Evolutionary conservation across 257 asterid species (phyloP).

Genomic region (Przewalskia tangutica): DNA sequence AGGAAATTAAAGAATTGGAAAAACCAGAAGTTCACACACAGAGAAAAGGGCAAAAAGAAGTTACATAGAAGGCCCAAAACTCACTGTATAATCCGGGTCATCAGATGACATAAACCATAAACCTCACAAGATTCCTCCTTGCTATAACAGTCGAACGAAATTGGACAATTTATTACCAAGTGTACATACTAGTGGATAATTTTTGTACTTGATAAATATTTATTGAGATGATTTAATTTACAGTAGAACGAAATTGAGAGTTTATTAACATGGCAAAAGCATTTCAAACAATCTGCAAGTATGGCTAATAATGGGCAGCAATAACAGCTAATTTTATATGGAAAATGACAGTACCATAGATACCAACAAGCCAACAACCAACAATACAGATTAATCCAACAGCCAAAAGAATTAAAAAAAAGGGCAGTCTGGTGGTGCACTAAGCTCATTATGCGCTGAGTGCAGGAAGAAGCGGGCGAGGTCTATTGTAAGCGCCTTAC

Average conservation of each 20-base stretch:
- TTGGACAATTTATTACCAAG: background rate
- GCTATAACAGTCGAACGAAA: background rate
- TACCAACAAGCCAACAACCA: background rate
- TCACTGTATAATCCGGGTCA: background rate
- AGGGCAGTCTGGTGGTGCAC: too few relatives aligned
- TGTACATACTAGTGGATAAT: too few relatives aligned
- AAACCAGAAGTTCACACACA: background rate
- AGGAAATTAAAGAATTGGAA: background rate
- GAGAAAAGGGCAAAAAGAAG: background rate
- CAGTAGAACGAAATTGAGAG: background rate
- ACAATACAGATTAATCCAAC: background rate
- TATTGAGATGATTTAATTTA: too few relatives aligned
- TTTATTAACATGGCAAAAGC: background rate
- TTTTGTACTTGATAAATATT: too few relatives aligned
- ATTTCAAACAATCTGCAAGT: background rate
- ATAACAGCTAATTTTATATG: background rate
- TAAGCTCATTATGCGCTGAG: too few relatives aligned
- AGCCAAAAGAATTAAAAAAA: background rate
- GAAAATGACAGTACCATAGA: background rate
- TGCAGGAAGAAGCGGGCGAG: too few relatives aligned
- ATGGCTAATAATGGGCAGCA: background rate
- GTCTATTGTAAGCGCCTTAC: too few relatives aligned
- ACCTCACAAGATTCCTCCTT: background rate
- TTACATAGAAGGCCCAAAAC: background rate
- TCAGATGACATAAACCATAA: too few relatives aligned